Evolutionary conservation across 2,329 filamentous ascomycete species (phyloP).

Genomic region (Cladosporium halotolerans): DNA sequence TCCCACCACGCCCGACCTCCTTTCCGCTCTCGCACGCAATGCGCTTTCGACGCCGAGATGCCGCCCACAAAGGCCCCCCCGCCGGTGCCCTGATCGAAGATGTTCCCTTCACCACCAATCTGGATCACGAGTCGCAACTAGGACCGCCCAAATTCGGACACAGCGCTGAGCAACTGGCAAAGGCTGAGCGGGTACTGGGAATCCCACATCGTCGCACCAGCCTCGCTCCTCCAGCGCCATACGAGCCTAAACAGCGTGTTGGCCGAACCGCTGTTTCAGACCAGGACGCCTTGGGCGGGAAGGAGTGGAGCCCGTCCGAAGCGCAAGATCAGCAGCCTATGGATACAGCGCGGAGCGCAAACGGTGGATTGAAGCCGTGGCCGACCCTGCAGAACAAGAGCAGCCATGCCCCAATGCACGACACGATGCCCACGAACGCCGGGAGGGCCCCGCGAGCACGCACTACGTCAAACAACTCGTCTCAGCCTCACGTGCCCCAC

Average conservation of each 20-base stretch:
- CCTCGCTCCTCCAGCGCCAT: constrained; percentile 2
- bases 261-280: constrained; percentile 5
- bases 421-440: not conserved
- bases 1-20: not conserved
- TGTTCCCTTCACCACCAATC: constrained; percentile 5
- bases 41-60: constrained; percentile 6
- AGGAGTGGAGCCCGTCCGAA: not conserved
- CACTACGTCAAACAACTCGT: not conserved
- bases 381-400: constrained; percentile 10
- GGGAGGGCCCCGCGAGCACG: not conserved
- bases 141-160: not conserved
- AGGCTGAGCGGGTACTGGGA: constrained; percentile 8
- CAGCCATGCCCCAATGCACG: constrained; percentile 3
- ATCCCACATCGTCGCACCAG: constrained; percentile 5
- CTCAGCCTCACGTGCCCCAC: not conserved
- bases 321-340: constrained; percentile 8
- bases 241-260: not conserved
- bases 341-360: constrained; percentile 5
- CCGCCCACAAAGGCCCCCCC: constrained; percentile 4
- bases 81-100: constrained; percentile 6
- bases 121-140: not conserved
- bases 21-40: not conserved
- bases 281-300: not conserved
- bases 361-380: constrained; percentile 12
- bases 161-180: not conserved